Conservation (phyloP, 768 basidiomycete genomes). For the Macrolepiota albuminosa region DNA sequence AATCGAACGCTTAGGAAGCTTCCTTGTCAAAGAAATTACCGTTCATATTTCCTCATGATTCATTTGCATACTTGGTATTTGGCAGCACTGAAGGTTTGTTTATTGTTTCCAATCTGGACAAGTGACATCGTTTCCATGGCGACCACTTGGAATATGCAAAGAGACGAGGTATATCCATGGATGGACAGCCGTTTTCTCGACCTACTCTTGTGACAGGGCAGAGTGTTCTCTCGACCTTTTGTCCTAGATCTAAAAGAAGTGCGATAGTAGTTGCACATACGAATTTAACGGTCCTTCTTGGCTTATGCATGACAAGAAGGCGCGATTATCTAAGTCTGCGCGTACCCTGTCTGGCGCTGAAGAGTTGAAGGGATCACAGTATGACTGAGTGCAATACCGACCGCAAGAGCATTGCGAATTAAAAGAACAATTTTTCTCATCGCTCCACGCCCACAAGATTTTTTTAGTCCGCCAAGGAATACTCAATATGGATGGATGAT, state of each 20-base stretch:
- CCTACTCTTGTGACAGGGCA: not conserved
- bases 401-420: not conserved
- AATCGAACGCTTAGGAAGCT: slow-evolving; percentile 70
- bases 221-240: not conserved
- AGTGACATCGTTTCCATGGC: not conserved
- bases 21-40: slow-evolving; percentile 52
- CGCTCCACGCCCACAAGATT: not conserved
- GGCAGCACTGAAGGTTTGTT: not conserved
- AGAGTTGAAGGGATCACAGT: not conserved
- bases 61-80: not conserved
- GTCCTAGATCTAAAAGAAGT: not conserved
- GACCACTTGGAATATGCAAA: not conserved
- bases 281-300: not conserved
- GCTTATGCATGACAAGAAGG: not conserved
- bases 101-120: not conserved
- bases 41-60: slow-evolving; percentile 17
- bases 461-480: not conserved
- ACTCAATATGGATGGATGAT: not conserved
- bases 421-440: not conserved
- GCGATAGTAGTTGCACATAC: not conserved
- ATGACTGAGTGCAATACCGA: not conserved
- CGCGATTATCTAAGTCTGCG: not conserved
- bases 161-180: not conserved
- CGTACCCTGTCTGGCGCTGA: not conserved
- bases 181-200: not conserved